These are phyloP conservation scores for Leccinum laetum DNA, from an alignment of 1,284 basidiomycete species.

Conservation along the genomic window DNA sequence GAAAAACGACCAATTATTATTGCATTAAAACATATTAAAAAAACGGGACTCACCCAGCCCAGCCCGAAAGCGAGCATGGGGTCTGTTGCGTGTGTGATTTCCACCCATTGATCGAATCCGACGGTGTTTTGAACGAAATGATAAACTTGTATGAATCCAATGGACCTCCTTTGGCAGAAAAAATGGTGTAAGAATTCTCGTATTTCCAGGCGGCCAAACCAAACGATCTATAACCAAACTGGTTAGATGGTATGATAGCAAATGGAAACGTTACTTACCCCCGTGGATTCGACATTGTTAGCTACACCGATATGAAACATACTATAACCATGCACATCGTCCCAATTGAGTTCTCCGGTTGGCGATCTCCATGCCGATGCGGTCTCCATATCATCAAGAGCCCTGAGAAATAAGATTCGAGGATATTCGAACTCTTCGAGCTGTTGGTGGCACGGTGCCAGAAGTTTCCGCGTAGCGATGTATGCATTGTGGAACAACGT, in stretches of 20 bases:
- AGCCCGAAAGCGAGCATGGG: background rate
- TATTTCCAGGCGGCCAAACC: background rate
- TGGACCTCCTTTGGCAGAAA: background rate
- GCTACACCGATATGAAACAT: background rate
- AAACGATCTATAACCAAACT: background rate
- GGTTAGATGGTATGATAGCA: background rate
- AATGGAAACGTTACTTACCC: background rate
- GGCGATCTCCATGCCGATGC: background rate
- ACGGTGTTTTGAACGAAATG: background rate
- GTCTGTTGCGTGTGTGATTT: background rate
- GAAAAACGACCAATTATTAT: too few relatives aligned
- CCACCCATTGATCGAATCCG: background rate
- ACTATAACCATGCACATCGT: background rate
- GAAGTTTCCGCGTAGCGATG: background rate
- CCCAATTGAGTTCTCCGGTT: background rate
- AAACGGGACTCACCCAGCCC: background rate
- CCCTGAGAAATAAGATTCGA: background rate
- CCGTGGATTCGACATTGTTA: background rate
- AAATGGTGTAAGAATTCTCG: background rate
- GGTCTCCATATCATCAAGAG: background rate
- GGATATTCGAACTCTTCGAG: background rate
- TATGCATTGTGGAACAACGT: background rate
- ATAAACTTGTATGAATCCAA: background rate
- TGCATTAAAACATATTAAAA: too few relatives aligned
- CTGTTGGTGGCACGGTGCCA: background rate